These are phyloP conservation scores for Antrodiella citrinella DNA, from an alignment of 768 basidiomycete genomes.

Conservation along the genomic window DNA sequence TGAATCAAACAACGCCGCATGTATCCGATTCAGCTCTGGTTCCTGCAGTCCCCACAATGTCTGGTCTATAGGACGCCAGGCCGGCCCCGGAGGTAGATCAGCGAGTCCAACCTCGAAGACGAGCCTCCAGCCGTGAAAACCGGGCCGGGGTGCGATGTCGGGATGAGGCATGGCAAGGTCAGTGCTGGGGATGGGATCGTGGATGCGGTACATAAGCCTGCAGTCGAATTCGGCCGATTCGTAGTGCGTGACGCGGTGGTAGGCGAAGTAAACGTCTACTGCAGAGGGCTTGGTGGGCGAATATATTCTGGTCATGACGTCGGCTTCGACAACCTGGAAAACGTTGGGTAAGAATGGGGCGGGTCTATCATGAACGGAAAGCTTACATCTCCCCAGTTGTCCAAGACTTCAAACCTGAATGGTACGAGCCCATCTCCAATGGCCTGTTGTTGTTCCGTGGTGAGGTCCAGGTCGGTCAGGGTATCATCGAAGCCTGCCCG, in stretches of 20 bases:
- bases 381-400: not conserved
- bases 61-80: slow-evolving; percentile 1
- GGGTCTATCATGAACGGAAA: not conserved
- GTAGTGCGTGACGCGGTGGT: slow-evolving; percentile 1
- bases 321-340: slow-evolving; percentile 1
- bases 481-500: not conserved
- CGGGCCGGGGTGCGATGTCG: not conserved
- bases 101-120: slow-evolving; percentile 4
- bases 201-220: slow-evolving; percentile 1
- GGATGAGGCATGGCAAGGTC: not conserved
- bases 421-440: slow-evolving; percentile 5
- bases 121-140: not conserved
- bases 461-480: not conserved
- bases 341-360: not conserved
- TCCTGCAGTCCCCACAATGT: slow-evolving; percentile 3
- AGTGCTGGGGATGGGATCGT: not conserved
- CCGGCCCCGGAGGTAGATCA: not conserved
- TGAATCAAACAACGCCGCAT: slow-evolving; percentile 2
- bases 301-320: slow-evolving; percentile 3
- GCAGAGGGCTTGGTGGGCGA: slow-evolving; percentile 2
- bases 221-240: slow-evolving; percentile 6
- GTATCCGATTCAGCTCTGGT: not conserved
- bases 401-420: not conserved
- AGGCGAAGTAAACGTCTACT: slow-evolving; percentile 5
- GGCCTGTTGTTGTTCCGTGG: slow-evolving; percentile 1